Conservation (phyloP, 2,329 filamentous ascomycete species). For the Penicillium sumatraense region DNA sequence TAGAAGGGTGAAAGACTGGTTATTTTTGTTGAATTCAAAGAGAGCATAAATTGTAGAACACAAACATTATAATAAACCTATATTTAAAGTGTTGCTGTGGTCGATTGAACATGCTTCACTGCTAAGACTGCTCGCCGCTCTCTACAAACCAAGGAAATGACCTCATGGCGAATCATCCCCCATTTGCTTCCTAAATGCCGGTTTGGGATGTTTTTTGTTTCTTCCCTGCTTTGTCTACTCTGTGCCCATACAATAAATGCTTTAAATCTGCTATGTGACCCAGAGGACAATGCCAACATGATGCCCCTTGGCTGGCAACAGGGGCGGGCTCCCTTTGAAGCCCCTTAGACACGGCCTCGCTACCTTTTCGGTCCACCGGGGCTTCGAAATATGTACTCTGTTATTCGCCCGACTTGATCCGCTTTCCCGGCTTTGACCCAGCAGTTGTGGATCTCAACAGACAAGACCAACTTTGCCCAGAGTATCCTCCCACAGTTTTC, state of each 20-base stretch:
- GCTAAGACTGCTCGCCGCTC: too few species aligned
- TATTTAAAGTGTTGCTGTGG: too few species aligned
- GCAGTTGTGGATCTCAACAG: conserved; percentile 15
- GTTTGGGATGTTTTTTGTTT: too few species aligned
- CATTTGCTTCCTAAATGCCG: neutral
- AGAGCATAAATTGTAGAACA: too few species aligned
- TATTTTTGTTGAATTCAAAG: too few species aligned
- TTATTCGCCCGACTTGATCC: conserved; percentile 21
- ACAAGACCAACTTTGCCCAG: conserved; percentile 9
- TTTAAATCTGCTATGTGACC: neutral
- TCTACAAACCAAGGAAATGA: too few species aligned
- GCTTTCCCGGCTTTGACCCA: conserved; percentile 8
- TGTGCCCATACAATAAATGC: too few species aligned
- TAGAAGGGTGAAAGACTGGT: too few species aligned
- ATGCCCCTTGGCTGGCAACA: neutral
- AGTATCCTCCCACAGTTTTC: neutral
- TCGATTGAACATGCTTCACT: too few species aligned
- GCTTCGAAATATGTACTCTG: conserved; percentile 24
- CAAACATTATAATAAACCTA: too few species aligned
- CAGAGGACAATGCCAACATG: conserved; percentile 1
- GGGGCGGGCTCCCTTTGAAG: neutral
- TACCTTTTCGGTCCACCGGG: conserved; percentile 17
- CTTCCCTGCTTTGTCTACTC: neutral
- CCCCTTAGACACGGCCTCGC: conserved; percentile 8
- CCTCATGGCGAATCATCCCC: conserved; percentile 25